A percentile compares a stretch with the other conserved stretches of the same genome.
These are phyloP conservation scores for Ganoderma resinaceum DNA, from an alignment of 1,284 basidiomycete species.

Conservation along the genomic window DNA sequence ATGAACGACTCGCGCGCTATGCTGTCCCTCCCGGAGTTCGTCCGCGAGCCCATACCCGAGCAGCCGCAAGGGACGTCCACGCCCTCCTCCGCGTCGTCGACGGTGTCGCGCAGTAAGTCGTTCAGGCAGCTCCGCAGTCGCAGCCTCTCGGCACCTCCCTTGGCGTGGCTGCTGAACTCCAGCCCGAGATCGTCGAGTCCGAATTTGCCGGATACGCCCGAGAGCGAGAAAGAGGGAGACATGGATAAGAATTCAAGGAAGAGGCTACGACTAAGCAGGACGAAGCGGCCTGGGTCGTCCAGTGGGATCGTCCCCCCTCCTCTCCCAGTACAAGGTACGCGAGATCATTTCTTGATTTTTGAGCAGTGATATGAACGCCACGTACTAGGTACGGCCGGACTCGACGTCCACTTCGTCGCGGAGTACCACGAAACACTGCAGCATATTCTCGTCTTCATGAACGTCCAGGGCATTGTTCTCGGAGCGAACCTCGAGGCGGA, in stretches of 20 bases:
- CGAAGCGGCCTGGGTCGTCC: conserved; percentile 39
- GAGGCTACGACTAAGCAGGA: conserved; percentile 26
- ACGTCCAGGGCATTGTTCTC: conserved; percentile 52
- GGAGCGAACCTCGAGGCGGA: conserved; percentile 66
- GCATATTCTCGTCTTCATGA: conserved; percentile 75
- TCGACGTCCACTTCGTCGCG: conserved; percentile 77
- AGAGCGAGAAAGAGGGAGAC: conserved; percentile 26
- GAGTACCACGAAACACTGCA: conserved; percentile 87
- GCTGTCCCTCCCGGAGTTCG: conserved; percentile 67
- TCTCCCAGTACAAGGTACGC: conserved; percentile 32
- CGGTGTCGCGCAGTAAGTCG: conserved; percentile 35
- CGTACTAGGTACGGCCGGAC: conserved; percentile 25
- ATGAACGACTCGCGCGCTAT: conserved; percentile 54
- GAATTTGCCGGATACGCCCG: conserved; percentile 20
- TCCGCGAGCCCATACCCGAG: conserved; percentile 48
- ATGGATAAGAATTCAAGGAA: conserved; percentile 23
- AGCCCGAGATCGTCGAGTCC: conserved; percentile 36
- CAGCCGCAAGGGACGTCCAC: conserved; percentile 9
- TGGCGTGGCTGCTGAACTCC: conserved; percentile 65
- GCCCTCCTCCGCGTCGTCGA: conserved; percentile 39
- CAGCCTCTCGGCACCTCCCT: conserved; percentile 75
- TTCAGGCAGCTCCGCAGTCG: conserved; percentile 53
- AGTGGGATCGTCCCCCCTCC: conserved; percentile 31
- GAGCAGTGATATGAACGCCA: not conserved
- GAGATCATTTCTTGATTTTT: no score